Evolutionary conservation across 345 rosid species (phyloP).

Genomic region (Eucalyptus urophylla): DNA sequence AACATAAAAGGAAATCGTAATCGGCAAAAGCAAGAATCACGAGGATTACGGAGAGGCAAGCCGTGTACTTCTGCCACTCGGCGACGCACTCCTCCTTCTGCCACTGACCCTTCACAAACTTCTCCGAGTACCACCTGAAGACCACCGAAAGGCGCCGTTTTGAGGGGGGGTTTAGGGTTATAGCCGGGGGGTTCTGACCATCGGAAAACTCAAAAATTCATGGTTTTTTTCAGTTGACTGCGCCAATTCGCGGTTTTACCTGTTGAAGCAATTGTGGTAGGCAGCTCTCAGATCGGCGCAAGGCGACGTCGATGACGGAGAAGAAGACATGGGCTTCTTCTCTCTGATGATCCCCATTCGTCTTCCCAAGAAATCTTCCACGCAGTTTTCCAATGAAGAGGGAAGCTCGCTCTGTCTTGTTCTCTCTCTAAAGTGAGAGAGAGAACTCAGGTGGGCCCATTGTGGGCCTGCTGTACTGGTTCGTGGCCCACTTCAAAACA

Average conservation of each 20-base stretch:
- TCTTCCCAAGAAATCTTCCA: background rate
- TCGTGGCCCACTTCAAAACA: background rate
- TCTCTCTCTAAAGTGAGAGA: background rate
- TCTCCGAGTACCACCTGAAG: slow-evolving; percentile 82
- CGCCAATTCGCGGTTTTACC: background rate
- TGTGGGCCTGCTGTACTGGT: rapidly evolving
- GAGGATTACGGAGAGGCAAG: slow-evolving; percentile 57
- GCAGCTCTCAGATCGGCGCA: slow-evolving; percentile 65
- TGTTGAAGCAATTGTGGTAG: slow-evolving; percentile 79
- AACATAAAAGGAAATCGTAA: background rate
- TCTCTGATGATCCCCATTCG: slow-evolving; percentile 26
- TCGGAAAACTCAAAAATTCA: background rate
- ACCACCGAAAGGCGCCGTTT: background rate
- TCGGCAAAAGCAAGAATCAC: background rate
- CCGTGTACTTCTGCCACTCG: slow-evolving; percentile 75
- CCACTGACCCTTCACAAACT: slow-evolving; percentile 78
- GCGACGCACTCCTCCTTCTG: slow-evolving; percentile 57
- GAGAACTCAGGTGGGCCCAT: background rate
- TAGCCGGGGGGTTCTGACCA: background rate
- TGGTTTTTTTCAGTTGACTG: background rate
- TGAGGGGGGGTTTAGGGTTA: background rate
- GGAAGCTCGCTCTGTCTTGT: background rate
- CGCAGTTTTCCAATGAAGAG: background rate
- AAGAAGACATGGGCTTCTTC: background rate
- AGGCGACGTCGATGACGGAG: slow-evolving; percentile 51